Evolutionary conservation across 2,329 filamentous ascomycete genomes (phyloP).

Genomic region (Fusarium praegraminearum): DNA sequence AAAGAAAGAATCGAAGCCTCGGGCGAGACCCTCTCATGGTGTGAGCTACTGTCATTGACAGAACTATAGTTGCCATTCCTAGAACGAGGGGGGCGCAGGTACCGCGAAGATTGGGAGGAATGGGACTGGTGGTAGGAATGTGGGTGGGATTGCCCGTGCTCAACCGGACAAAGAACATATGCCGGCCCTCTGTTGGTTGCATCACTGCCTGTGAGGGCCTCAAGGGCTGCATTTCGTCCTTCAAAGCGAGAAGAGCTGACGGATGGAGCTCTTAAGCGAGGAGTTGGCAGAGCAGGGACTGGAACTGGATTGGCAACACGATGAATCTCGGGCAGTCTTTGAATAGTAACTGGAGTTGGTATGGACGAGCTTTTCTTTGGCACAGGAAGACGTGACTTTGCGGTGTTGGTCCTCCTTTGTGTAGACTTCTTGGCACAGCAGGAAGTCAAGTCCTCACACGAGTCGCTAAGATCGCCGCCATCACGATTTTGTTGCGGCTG

Average conservation of each 20-base stretch:
- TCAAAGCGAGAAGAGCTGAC: constrained; percentile 61
- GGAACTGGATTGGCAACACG: constrained; percentile 51
- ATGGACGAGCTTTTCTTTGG: constrained; percentile 33
- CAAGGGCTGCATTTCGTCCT: constrained; percentile 50
- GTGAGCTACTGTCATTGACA: constrained; percentile 19
- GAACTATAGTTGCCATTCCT: constrained; percentile 31
- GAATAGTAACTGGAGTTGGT: constrained; percentile 48
- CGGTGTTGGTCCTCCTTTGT: constrained; percentile 29
- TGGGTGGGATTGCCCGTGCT: constrained; percentile 38
- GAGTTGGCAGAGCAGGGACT: constrained; percentile 54
- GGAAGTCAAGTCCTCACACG: constrained; percentile 39
- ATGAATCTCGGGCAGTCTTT: constrained; percentile 55
- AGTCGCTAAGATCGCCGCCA: constrained; percentile 30
- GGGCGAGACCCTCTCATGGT: constrained; percentile 12
- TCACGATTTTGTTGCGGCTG: constrained; percentile 14
- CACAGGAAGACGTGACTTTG: constrained; percentile 43
- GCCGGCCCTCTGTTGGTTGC: constrained; percentile 44
- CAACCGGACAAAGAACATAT: constrained; percentile 52
- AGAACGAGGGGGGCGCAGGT: constrained; percentile 40
- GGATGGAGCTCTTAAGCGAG: constrained; percentile 55
- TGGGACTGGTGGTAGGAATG: constrained; percentile 38
- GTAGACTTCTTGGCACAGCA: constrained; percentile 33
- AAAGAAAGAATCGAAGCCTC: constrained; percentile 42
- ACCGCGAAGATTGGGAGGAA: constrained; percentile 30
- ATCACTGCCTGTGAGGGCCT: constrained; percentile 46